Percentiles rank a stretch among this genome's conserved stretches.
These are phyloP conservation scores for Acer saccharum DNA, from an alignment of 345 rosid genomes.

Conservation along the genomic window DNA sequence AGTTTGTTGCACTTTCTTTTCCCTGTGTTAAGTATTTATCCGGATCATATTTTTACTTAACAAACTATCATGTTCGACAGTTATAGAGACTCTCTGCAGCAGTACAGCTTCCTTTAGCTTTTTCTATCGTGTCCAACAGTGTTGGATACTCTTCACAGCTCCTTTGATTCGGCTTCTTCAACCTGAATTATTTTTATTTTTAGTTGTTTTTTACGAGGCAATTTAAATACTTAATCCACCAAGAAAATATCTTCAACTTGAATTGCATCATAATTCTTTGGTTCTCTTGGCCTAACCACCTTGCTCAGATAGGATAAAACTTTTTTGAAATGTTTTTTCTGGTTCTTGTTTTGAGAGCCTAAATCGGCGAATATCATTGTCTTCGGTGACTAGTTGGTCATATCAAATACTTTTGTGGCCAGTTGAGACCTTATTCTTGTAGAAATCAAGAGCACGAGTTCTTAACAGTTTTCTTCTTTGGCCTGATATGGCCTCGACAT, in stretches of 20 bases:
- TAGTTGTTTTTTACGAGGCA: neutral
- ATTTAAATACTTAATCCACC: neutral
- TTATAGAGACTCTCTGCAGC: neutral
- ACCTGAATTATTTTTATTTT: neutral
- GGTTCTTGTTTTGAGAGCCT: neutral
- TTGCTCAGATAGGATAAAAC: neutral
- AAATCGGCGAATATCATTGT: neutral
- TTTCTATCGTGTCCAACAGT: neutral
- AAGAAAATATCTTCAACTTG: neutral
- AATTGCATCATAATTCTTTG: neutral
- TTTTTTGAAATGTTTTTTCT: neutral
- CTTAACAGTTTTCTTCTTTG: neutral
- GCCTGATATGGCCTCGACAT: neutral
- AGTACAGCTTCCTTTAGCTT: neutral
- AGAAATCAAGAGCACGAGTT: neutral
- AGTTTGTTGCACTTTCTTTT: neutral
- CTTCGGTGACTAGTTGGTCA: neutral
- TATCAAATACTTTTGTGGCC: neutral
- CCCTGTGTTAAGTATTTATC: neutral
- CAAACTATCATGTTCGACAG: neutral
- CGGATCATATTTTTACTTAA: neutral
- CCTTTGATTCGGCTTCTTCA: neutral
- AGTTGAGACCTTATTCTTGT: neutral
- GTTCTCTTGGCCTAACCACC: neutral
- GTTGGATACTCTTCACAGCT: constrained; percentile 1